phyloP scores from a whole-genome alignment of 2,329 filamentous ascomycete species.

The Trichoderma pleuroti region DNA sequence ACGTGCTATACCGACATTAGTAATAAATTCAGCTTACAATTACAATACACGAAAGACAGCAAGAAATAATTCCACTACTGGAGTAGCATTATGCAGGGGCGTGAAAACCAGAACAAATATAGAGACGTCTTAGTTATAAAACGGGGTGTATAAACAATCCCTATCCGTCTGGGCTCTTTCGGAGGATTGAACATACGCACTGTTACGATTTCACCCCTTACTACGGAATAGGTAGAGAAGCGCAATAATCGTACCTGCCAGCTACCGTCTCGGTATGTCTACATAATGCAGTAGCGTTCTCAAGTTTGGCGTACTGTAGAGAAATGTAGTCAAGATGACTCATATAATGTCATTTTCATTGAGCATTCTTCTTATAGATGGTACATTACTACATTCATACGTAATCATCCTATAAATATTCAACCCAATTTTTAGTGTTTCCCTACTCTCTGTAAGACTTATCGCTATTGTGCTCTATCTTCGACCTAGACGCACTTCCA shows the following conservation, averaged over 20 bases:
- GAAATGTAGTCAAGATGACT: not conserved
- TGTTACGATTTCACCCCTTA: not conserved
- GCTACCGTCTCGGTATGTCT: not conserved
- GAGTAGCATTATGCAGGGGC: not conserved
- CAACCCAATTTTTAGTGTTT: not conserved
- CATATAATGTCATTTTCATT: not conserved
- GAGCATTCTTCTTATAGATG: not conserved
- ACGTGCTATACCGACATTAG: not conserved
- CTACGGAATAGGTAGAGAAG: not conserved
- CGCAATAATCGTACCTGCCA: not conserved
- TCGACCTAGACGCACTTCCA: not conserved
- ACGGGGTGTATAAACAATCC: not conserved
- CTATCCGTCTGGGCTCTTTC: not conserved
- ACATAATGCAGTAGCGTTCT: not conserved
- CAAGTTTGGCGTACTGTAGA: not conserved
- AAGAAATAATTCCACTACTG: not conserved
- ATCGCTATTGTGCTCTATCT: not conserved
- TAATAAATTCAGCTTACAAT: not conserved
- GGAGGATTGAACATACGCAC: not conserved
- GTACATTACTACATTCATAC: not conserved
- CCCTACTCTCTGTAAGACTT: not conserved
- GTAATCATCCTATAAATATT: not conserved
- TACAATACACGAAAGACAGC: not conserved
- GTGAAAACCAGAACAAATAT: not conserved
- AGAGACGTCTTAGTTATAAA: not conserved